Base-by-base conservation (phyloP, 768 basidiomycete species). In the Solioccasus polychromus region DNA sequence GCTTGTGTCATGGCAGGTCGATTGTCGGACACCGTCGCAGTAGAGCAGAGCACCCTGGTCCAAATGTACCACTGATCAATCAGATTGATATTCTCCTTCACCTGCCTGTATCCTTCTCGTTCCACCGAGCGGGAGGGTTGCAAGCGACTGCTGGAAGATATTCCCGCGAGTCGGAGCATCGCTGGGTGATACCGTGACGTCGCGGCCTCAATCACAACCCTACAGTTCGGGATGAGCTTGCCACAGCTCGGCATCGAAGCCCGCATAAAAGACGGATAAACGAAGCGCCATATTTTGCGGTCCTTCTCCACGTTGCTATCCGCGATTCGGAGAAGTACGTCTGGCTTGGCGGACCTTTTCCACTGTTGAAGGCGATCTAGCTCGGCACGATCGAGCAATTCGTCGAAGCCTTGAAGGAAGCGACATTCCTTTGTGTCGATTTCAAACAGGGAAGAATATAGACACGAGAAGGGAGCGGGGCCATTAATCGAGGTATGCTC, bases 41-140 rank as follows among this genome's bases (percentile, higher is more conserved):
- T 91, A n/a, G 85, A 78, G 52, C 88, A 92, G n/a, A 95, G 74
- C 18, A 86, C 74, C 51, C 88, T 88, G 42, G 91, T 74, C 90
- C 90, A 92, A 18, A 82, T 68, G 48, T 85, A 77, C 90, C 90
- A 92, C 63, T 92, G 89, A 34, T 83, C 80, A 25, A 89, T 73
- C 17, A 80, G 61, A 14, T 62, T 59, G 57, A 72, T 79, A 54
- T 82, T 80, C 6, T 88, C 86, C 29, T 68, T 64, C 11, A 83
- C 68, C 7, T 75, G 51, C 40, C 74, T 79, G 20, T 71, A 55
- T 0, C 77, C 77, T 45, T 83, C 80, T 39, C 71, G 74, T 38
- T 83, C 83, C 1, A 60, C 49, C 3, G 64, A 60, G 15, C 79
- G 75, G 31, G 66, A 64, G 14, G 75, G 57, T 17, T 74, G 66